Percentiles rank a stretch among this genome's conserved stretches.
Evolutionary conservation across 768 basidiomycete species (phyloP).

Genomic region (Leccinum variicolor): DNA sequence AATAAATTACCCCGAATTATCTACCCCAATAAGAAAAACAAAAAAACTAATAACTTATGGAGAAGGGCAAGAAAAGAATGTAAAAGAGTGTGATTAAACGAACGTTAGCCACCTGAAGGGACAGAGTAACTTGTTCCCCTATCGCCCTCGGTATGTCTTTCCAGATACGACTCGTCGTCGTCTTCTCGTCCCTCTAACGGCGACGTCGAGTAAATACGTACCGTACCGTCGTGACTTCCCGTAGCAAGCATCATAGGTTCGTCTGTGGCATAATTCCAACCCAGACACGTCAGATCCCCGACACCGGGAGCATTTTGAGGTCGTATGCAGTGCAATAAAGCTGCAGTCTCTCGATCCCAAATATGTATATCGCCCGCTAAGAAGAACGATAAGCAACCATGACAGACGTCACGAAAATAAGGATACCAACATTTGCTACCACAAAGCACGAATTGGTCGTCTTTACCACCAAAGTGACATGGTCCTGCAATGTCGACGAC

Average conservation of each 20-base stretch:
- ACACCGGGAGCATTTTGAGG: slow-evolving; percentile 46
- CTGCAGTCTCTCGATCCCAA: slow-evolving; percentile 81
- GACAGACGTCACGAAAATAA: not conserved
- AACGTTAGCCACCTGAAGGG: slow-evolving; percentile 26
- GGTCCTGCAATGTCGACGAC: slow-evolving; percentile 74
- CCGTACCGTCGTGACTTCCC: slow-evolving; percentile 72
- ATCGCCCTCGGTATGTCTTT: slow-evolving; percentile 23
- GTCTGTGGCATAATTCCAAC: slow-evolving; percentile 69
- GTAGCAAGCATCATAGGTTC: slow-evolving; percentile 58
- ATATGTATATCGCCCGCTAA: slow-evolving; percentile 80
- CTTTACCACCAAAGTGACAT: slow-evolving; percentile 78
- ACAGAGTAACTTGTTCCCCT: slow-evolving; percentile 24
- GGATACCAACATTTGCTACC: slow-evolving; percentile 60
- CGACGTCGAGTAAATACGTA: slow-evolving; percentile 67
- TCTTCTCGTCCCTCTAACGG: slow-evolving; percentile 22
- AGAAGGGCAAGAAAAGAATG: not conserved
- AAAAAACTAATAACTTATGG: not conserved
- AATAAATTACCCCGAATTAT: slow-evolving; percentile 21
- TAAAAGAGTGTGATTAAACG: slow-evolving; percentile 4
- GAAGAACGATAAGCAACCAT: not conserved
- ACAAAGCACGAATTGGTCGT: slow-evolving; percentile 75
- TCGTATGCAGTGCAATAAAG: slow-evolving; percentile 66
- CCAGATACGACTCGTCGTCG: slow-evolving; percentile 24
- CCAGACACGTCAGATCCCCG: slow-evolving; percentile 75
- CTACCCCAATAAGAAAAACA: slow-evolving; percentile 15